Percentiles rank a stretch among this genome's conserved stretches.
Evolutionary conservation across 495 filamentous ascomycete species (phyloP).

Genomic region (Physcia stellaris): DNA sequence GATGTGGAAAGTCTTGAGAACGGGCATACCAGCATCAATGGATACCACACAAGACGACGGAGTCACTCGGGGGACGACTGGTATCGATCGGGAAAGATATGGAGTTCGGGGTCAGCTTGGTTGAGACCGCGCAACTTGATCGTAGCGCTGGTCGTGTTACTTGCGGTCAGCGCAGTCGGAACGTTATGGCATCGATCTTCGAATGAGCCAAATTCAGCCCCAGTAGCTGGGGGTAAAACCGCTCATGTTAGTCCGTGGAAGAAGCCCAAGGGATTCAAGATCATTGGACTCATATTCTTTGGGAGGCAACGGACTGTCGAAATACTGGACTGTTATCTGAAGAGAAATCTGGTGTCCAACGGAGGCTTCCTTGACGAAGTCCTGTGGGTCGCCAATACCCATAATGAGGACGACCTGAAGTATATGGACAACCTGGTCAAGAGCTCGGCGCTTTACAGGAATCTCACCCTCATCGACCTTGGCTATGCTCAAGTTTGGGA

Average conservation of each 20-base stretch:
- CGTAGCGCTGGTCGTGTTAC: not conserved
- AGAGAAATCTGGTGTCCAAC: conserved; percentile 31
- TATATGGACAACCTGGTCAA: conserved; percentile 24
- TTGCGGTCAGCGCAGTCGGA: not conserved
- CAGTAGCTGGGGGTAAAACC: no score
- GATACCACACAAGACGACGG: no score
- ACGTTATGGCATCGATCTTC: not conserved
- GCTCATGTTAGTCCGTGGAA: conserved; percentile 2
- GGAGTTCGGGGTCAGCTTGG: not conserved
- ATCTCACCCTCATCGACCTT: conserved; percentile 9
- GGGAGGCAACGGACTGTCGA: conserved; percentile 8
- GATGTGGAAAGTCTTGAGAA: no score
- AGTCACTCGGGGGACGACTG: not conserved
- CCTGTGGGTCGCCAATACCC: conserved; percentile 31
- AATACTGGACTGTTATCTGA: conserved; percentile 35
- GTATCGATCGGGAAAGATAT: not conserved
- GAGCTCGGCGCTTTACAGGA: conserved; percentile 11
- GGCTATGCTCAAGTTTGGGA: conserved; percentile 26
- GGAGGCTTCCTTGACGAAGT: conserved; percentile 36
- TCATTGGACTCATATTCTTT: conserved; percentile 32
- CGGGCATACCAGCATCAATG: no score
- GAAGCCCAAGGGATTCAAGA: conserved; percentile 24
- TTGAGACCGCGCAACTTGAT: not conserved
- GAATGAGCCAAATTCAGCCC: no score
- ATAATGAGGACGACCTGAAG: conserved; percentile 27